These are phyloP conservation scores for Psilocybe cubensis DNA, from an alignment of 768 basidiomycete species.

Conservation along the genomic window DNA sequence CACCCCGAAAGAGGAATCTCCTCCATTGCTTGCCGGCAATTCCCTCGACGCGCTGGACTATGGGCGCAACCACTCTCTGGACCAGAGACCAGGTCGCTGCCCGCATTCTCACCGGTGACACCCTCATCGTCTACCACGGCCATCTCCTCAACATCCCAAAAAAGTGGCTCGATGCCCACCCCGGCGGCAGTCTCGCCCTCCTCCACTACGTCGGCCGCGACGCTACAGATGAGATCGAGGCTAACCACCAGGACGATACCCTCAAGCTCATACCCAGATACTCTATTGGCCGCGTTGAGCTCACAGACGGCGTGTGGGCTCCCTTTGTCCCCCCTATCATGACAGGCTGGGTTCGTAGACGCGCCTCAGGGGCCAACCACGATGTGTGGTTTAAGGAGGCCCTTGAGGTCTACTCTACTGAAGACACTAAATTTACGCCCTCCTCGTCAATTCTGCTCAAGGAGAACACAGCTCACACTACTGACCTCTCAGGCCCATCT, in stretches of 20 bases:
- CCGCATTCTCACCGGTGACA: conserved; percentile 76
- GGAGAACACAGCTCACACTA: conserved; percentile 35
- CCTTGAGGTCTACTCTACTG: conserved; percentile 36
- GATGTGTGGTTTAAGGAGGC: conserved; percentile 74
- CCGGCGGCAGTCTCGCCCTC: conserved; percentile 87
- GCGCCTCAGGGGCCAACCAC: conserved; percentile 34
- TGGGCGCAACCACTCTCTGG: conserved; percentile 34
- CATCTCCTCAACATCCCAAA: conserved; percentile 67
- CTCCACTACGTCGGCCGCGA: conserved; percentile 96
- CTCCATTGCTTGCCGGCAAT: too few relatives aligned
- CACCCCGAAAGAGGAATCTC: too few relatives aligned
- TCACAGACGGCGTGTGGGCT: conserved; percentile 62
- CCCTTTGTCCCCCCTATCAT: conserved; percentile 87
- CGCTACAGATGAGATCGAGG: conserved; percentile 92
- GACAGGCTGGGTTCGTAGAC: conserved; percentile 76
- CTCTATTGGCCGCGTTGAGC: conserved; percentile 70
- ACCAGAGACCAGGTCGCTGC: conserved; percentile 58
- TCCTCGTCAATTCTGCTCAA: conserved; percentile 68
- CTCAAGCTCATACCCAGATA: conserved; percentile 62
- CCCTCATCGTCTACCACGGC: conserved; percentile 73
- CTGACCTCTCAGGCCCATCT: conserved; percentile 35
- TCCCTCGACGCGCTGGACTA: conserved; percentile 16
- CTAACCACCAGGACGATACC: conserved; percentile 76
- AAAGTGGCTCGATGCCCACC: conserved; percentile 84
- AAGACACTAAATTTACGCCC: conserved; percentile 31